Evolutionary conservation across 352 stramenopile genomes (phyloP).

Genomic region (Phytophthora capsici): DNA sequence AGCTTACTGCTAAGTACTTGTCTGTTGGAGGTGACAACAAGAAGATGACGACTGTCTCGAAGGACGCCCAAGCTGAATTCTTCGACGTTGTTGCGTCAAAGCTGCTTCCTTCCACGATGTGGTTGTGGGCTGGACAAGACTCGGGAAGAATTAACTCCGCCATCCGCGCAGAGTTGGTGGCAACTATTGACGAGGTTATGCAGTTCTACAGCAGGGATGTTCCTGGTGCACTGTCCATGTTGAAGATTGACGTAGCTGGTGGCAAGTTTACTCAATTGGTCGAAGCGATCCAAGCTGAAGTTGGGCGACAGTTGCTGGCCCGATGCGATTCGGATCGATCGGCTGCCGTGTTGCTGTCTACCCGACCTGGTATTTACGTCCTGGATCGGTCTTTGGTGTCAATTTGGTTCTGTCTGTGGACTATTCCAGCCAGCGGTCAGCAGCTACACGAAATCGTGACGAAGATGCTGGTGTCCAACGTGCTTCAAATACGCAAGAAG

Average conservation of each 20-base stretch:
- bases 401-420: slow-evolving; percentile 51
- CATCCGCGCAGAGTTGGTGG: slow-evolving; percentile 58
- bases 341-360: slow-evolving; percentile 28
- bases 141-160: slow-evolving; percentile 36
- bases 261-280: slow-evolving; percentile 20
- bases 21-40: slow-evolving; percentile 2
- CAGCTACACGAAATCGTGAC: slow-evolving; percentile 26
- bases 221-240: slow-evolving; percentile 12
- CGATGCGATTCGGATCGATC: slow-evolving; percentile 28
- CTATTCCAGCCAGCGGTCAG: slow-evolving; percentile 14
- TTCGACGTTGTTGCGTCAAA: slow-evolving; percentile 38
- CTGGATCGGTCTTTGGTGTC: slow-evolving; percentile 55
- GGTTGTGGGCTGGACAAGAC: slow-evolving; percentile 44
- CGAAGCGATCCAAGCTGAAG: slow-evolving; percentile 33
- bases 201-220: slow-evolving; percentile 32
- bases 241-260: slow-evolving; percentile 15
- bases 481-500: slow-evolving; percentile 73
- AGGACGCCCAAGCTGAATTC: slow-evolving; percentile 26
- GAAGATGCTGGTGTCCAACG: slow-evolving; percentile 45
- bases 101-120: slow-evolving; percentile 53
- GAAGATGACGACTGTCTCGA: slow-evolving; percentile 12
- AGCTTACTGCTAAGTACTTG: slow-evolving; percentile 54
- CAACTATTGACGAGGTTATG: slow-evolving; percentile 55
- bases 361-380: slow-evolving; percentile 47
- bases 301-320: slow-evolving; percentile 37